Conservation (phyloP, 352 stramenopile species). For the Phytophthora podocarpi region DNA sequence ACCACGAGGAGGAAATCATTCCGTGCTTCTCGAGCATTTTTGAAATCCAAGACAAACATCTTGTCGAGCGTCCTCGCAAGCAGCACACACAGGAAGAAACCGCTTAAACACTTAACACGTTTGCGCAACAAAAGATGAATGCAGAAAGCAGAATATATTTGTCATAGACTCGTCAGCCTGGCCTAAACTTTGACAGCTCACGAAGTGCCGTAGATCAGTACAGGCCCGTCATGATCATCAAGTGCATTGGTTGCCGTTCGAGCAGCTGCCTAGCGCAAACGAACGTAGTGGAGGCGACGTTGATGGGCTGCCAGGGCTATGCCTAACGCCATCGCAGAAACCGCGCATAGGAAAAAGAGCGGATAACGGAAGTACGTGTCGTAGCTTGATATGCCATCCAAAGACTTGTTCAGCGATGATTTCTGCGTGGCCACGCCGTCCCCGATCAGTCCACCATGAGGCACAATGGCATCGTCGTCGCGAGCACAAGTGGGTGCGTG, state of each 20-base stretch:
- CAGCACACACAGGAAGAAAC: conserved; percentile 24
- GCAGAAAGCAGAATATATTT: not conserved
- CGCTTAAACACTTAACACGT: conserved; percentile 14
- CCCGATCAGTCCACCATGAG: conserved; percentile 16
- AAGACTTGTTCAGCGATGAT: conserved; percentile 2
- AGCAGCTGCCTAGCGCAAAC: not conserved
- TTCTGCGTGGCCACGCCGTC: not conserved
- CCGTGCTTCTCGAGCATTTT: conserved; percentile 82
- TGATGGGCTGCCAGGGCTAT: conserved; percentile 18
- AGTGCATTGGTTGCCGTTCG: not conserved
- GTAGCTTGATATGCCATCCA: not conserved
- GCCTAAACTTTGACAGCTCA: no score
- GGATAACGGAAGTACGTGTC: conserved; percentile 18
- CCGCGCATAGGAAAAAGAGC: conserved; percentile 33
- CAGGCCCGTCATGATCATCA: not conserved
- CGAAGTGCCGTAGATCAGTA: conserved; percentile 27
- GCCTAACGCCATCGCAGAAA: conserved; percentile 29
- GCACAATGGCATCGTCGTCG: conserved; percentile 42
- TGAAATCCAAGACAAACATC: conserved; percentile 74
- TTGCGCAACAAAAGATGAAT: not conserved
- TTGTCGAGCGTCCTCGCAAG: conserved; percentile 40
- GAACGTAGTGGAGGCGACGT: conserved; percentile 14
- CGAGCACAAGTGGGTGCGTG: conserved; percentile 47
- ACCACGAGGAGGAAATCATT: conserved; percentile 92
- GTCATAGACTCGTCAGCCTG: not conserved